Conservation (phyloP, 176 grass and related monocot genomes). For the Triticum turgidum region DNA sequence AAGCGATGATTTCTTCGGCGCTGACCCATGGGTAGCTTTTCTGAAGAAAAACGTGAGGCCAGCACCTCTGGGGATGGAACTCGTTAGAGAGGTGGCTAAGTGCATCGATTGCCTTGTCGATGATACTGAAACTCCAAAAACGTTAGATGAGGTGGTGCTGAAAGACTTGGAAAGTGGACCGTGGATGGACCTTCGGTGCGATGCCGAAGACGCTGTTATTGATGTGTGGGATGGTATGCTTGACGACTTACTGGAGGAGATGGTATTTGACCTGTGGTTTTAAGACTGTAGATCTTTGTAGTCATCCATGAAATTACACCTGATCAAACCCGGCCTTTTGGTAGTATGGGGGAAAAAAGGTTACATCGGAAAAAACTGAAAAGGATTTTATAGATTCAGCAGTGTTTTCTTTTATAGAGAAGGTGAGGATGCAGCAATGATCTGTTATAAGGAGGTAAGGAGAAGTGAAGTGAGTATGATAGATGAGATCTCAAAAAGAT, state of each 20-base stretch:
- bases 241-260: constrained; percentile 76
- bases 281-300: constrained; percentile 33
- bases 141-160: constrained; percentile 55
- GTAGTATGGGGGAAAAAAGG: not conserved
- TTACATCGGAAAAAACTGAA: constrained; percentile 29
- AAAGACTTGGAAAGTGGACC: constrained; percentile 58
- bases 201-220: constrained; percentile 37
- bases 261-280: constrained; percentile 72
- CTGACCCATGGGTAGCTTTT: constrained; percentile 44
- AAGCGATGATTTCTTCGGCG: constrained; percentile 42
- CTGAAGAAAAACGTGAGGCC: constrained; percentile 47
- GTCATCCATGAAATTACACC: constrained; percentile 5
- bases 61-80: constrained; percentile 37
- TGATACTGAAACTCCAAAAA: constrained; percentile 30
- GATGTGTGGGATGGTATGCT: constrained; percentile 64
- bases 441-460: constrained; percentile 16
- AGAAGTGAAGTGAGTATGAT: constrained; percentile 11
- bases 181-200: constrained; percentile 60
- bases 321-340: not conserved
- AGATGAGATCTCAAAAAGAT: constrained; percentile 7
- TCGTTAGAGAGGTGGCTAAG: constrained; percentile 61
- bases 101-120: constrained; percentile 47
- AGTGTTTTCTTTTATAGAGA: constrained; percentile 19
- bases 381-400: constrained; percentile 12
- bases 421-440: not conserved